A percentile compares a stretch with the other conserved stretches of the same genome.
Conservation (phyloP, 768 basidiomycete genomes). For the Rhodotorula diobovata region DNA sequence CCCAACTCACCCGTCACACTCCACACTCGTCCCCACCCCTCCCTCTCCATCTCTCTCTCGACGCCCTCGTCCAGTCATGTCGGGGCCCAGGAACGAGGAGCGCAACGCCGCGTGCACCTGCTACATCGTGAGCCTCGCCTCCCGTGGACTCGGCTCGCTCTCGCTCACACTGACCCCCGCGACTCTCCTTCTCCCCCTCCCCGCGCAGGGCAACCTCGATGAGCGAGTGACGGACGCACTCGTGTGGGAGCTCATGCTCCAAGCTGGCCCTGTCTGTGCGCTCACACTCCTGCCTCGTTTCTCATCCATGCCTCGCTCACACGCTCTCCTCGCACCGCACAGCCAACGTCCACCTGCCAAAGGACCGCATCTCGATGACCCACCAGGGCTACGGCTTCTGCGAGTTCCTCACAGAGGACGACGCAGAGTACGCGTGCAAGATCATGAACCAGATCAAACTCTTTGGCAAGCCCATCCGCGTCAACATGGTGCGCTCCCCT, state of each 20-base stretch:
- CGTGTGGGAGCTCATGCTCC: constrained; percentile 97
- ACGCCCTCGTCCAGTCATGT: neutral
- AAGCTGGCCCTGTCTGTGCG: constrained; percentile 97
- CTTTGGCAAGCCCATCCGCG: constrained; percentile 96
- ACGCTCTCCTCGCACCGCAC: constrained; percentile 45
- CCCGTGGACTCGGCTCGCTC: neutral
- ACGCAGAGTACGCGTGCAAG: constrained; percentile 99
- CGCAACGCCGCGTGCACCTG: constrained; percentile 55
- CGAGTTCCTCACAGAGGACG: constrained; percentile 97
- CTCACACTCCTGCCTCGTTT: neutral
- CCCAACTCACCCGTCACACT: too few relatives aligned
- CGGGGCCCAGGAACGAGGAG: neutral
- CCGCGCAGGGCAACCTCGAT: constrained; percentile 81
- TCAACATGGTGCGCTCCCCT: constrained; percentile 76
- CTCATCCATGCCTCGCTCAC: neutral
- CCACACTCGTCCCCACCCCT: neutral
- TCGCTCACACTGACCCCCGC: too few relatives aligned
- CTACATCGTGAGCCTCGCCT: constrained; percentile 59
- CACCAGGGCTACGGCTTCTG: constrained; percentile 99
- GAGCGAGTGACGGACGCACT: constrained; percentile 90
- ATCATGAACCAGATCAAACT: constrained; percentile 99
- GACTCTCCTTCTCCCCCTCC: neutral
- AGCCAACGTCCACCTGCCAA: constrained; percentile 95
- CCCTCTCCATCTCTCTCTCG: neutral
- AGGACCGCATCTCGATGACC: constrained; percentile 95